Evolutionary conservation across 2,329 filamentous ascomycete species (phyloP).

Genomic region (Xylariaceae sp.): DNA sequence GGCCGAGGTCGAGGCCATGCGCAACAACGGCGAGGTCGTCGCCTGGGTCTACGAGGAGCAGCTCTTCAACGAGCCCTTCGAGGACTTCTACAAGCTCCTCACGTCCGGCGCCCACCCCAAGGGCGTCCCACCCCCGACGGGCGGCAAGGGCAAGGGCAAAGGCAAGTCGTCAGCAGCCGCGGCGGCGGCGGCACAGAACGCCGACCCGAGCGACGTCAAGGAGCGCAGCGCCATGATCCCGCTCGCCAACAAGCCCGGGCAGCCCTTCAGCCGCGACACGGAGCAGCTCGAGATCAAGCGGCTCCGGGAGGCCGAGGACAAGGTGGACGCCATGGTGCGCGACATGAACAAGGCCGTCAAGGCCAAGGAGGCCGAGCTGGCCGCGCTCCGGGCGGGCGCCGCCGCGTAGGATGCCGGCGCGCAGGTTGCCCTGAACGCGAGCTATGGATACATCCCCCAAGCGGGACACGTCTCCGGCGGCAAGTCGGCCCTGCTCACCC

Average conservation of each 20-base stretch:
- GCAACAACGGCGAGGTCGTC: conserved; percentile 61
- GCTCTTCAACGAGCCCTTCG: conserved; percentile 94
- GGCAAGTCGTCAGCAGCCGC: conserved; percentile 32
- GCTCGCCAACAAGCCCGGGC: conserved; percentile 58
- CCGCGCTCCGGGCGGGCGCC: conserved; percentile 57
- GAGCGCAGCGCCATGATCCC: conserved; percentile 73
- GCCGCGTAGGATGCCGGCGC: conserved; percentile 30
- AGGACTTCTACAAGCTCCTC: conserved; percentile 83
- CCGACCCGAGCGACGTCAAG: conserved; percentile 37
- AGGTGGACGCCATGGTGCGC: conserved; percentile 57
- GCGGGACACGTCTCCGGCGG: too few relatives aligned
- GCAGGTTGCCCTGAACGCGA: conserved; percentile 1
- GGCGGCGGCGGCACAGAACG: conserved; percentile 5
- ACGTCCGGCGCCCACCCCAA: conserved; percentile 64
- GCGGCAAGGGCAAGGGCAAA: conserved; percentile 56
- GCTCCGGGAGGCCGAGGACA: conserved; percentile 58
- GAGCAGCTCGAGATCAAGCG: conserved; percentile 60
- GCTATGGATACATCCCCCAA: too few relatives aligned
- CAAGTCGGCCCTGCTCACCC: too few relatives aligned
- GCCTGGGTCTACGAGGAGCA: conserved; percentile 89
- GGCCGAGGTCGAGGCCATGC: conserved; percentile 60
- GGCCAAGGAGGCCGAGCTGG: conserved; percentile 59
- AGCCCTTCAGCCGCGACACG: conserved; percentile 69
- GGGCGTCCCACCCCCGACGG: conserved; percentile 32
- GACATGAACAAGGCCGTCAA: conserved; percentile 58